Conservation (phyloP, 176 grass and related monocot species). For the Musa itinerans region DNA sequence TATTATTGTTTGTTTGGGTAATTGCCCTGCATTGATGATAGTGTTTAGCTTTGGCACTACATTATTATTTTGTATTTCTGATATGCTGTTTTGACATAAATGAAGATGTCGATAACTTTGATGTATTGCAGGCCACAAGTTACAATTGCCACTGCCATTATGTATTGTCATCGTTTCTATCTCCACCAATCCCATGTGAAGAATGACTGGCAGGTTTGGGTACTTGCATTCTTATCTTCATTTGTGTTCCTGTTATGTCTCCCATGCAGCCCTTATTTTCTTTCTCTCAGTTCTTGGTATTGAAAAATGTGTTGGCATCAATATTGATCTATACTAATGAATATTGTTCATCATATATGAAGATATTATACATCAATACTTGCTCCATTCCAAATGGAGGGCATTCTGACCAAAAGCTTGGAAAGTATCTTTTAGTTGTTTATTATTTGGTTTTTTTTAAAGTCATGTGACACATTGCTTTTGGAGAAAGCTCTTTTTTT, state of each 20-base stretch:
- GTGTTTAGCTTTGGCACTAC: not conserved
- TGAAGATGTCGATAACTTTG: not conserved
- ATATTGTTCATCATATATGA: too few species aligned
- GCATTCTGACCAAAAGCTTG: too few species aligned
- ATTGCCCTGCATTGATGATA: not conserved
- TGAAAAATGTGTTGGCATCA: too few species aligned
- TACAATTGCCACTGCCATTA: constrained; percentile 48
- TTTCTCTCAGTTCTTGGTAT: not conserved
- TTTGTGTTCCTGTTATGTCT: not conserved
- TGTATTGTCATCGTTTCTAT: constrained; percentile 79
- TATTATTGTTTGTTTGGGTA: not conserved
- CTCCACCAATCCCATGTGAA: constrained; percentile 70
- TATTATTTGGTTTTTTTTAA: too few species aligned
- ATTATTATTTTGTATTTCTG: not conserved
- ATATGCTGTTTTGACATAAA: not conserved
- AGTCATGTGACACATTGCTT: too few species aligned
- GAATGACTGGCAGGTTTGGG: constrained; percentile 83
- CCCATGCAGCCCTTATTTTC: not conserved
- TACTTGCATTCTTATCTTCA: not conserved
- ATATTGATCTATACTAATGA: too few species aligned
- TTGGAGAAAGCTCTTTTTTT: too few species aligned
- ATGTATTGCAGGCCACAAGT: constrained; percentile 42
- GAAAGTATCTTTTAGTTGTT: too few species aligned
- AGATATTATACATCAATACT: too few species aligned
- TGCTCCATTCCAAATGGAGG: too few species aligned